phyloP scores from a whole-genome alignment of 2,329 filamentous ascomycete species.

The Fonsecaea pedrosoi region DNA sequence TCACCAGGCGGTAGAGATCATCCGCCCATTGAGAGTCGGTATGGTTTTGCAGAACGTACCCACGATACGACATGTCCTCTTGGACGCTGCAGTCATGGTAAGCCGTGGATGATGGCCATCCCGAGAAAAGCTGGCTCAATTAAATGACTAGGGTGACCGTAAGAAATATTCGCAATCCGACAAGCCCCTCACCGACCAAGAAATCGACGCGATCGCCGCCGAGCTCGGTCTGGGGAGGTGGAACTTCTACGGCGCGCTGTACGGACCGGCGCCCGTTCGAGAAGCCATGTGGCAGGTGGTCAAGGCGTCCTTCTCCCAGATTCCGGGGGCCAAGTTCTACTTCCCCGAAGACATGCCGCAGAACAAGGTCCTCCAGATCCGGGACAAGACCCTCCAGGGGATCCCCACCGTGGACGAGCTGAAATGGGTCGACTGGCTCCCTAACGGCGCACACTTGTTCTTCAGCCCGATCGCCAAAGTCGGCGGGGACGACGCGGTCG shows the following conservation, averaged over 20 bases:
- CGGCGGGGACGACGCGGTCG: constrained; percentile 54
- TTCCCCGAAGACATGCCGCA: constrained; percentile 51
- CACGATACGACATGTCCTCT: constrained; percentile 53
- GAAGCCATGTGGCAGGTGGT: constrained; percentile 49
- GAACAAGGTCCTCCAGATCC: constrained; percentile 44
- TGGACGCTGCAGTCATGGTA: constrained; percentile 53
- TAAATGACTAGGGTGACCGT: constrained; percentile 8
- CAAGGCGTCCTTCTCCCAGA: constrained; percentile 52
- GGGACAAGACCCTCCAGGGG: constrained; percentile 39
- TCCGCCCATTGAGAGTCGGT: constrained; percentile 45
- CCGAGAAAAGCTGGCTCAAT: too few relatives aligned
- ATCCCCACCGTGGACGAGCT: constrained; percentile 46
- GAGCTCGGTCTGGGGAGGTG: constrained; percentile 55
- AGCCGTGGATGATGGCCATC: too few relatives aligned
- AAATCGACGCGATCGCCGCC: constrained; percentile 51
- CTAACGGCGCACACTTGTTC: constrained; percentile 60
- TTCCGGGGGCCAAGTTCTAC: constrained; percentile 54
- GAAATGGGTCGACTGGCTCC: constrained; percentile 59
- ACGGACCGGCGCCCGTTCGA: constrained; percentile 46
- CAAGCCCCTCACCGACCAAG: constrained; percentile 49
- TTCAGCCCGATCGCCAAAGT: constrained; percentile 62
- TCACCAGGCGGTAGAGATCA: constrained; percentile 39
- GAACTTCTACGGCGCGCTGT: constrained; percentile 60
- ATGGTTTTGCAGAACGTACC: constrained; percentile 59
- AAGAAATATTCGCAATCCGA: constrained; percentile 45